phyloP scores from a whole-genome alignment of 2,329 filamentous ascomycete genomes.

The Furcasterigmium sp. region DNA sequence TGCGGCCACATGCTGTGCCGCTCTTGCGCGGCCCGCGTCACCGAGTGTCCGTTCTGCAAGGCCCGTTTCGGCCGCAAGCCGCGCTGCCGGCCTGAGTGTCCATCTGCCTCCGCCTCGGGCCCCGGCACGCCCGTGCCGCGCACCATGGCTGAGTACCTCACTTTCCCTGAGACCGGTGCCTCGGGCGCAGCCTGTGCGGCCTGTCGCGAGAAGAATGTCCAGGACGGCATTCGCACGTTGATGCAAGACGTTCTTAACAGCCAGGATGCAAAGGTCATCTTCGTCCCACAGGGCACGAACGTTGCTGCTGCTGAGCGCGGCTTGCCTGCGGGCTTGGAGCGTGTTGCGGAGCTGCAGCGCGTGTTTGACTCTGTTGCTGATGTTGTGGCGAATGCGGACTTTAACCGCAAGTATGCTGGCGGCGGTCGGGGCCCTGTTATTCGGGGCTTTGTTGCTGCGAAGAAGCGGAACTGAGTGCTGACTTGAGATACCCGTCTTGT shows the following conservation, averaged over 20 bases:
- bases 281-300: not conserved
- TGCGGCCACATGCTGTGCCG: conserved; percentile 11
- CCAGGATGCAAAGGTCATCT: not conserved
- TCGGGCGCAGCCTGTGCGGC: conserved; percentile 3
- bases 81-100: conserved; percentile 4
- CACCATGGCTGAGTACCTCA: conserved; percentile 3
- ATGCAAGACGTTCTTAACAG: conserved; percentile 6
- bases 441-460: not conserved
- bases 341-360: conserved; percentile 6
- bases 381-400: not conserved
- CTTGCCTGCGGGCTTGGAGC: not conserved
- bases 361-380: conserved; percentile 1
- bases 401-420: conserved; percentile 5
- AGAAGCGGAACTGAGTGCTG: no score
- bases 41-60: conserved; percentile 8
- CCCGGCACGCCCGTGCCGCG: conserved; percentile 3
- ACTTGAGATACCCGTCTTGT: no score
- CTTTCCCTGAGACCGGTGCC: conserved; percentile 5
- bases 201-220: conserved; percentile 7
- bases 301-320: not conserved
- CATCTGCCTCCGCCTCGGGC: not conserved
- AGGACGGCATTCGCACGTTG: not conserved
- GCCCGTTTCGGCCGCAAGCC: conserved; percentile 4
- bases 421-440: not conserved
- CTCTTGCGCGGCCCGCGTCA: conserved; percentile 5